Evolutionary conservation across 2,329 filamentous ascomycete species (phyloP), one percentile per base, ranked within the genome.

Genomic region (Xylaria sp.): DNA sequence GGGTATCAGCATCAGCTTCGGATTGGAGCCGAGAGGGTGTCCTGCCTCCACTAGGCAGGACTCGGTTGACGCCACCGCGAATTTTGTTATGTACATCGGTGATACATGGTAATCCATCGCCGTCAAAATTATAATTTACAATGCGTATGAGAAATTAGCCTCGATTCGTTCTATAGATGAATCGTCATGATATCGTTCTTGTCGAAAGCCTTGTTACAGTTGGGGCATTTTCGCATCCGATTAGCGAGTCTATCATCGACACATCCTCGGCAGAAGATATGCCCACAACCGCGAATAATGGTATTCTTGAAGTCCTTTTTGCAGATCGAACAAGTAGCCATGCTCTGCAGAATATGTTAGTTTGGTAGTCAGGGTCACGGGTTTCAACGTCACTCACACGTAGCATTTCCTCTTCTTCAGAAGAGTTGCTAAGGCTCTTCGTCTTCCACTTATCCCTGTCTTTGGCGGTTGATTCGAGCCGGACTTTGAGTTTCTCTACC

Each of bases 301-400:
- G 94, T 97, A 77, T 98, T 93, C 81, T 98, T 98, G 83, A 98
- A 94, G 73, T 95, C 93, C 76, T 89, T 91, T 74, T 93, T 93
- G 83, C 97, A 99, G 59, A 98, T 93, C 11, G 93, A 93, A 83
- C 96, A 99, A 60, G 97, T 89, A 36, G 93, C 91, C 80, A 96
- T 87, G 76, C 86, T 86, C 90, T 93, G 75, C 1, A 66, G 14
- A 59, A 51, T 57, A 64, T 21, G 77, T 85, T 76, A 85, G 82
- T 68, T 50, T 2, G 19, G 32, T 47, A 48, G 34, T 73, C 0
- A 60, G 56, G 12, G 17, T 62, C 17, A 36, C 27, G 19, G 24
- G 19, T 34, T 14, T 17, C 4, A 14, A n/a, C 2, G 56, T 55
- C 56, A 88, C 92, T 85, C 86, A 97, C 93, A 80, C 95, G 88